Percentiles rank a stretch among this genome's conserved stretches.
Conservation (phyloP, 768 basidiomycete species). For the Psilocybe subaeruginosa region DNA sequence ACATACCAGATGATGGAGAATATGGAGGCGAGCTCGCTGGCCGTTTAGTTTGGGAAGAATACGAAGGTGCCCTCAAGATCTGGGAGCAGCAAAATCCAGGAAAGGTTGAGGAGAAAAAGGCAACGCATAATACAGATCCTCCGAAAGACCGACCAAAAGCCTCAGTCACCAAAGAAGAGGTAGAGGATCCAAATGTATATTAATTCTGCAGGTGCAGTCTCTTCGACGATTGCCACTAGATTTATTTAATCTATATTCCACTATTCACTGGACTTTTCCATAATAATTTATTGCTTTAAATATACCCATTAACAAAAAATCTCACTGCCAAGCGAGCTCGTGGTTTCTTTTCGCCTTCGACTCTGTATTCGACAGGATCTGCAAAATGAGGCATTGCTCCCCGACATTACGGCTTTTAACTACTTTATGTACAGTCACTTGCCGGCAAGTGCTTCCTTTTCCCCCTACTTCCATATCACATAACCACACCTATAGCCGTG, state of each 20-base stretch:
- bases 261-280: neutral
- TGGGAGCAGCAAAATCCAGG: slow-evolving; percentile 59
- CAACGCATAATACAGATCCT: neutral
- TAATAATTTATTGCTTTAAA: neutral
- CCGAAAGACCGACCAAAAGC: neutral
- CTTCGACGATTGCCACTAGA: neutral
- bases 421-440: too few species aligned
- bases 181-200: neutral
- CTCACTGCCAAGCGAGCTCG: too few species aligned
- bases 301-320: too few species aligned
- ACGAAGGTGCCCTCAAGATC: slow-evolving; percentile 64
- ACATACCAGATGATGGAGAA: slow-evolving; percentile 65
- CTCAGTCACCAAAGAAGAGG: neutral
- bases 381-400: too few species aligned
- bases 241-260: neutral
- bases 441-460: too few species aligned
- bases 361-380: too few species aligned
- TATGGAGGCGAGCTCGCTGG: slow-evolving; percentile 72
- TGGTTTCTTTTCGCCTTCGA: too few species aligned
- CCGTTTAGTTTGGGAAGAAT: slow-evolving; percentile 75
- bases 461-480: neutral
- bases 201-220: neutral
- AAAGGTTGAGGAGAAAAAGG: slow-evolving; percentile 17
- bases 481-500: slow-evolving; percentile 17
- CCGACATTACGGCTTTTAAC: too few species aligned